Conservation (phyloP, 148 eudicot species). For the Fagopyrum esculentum region DNA sequence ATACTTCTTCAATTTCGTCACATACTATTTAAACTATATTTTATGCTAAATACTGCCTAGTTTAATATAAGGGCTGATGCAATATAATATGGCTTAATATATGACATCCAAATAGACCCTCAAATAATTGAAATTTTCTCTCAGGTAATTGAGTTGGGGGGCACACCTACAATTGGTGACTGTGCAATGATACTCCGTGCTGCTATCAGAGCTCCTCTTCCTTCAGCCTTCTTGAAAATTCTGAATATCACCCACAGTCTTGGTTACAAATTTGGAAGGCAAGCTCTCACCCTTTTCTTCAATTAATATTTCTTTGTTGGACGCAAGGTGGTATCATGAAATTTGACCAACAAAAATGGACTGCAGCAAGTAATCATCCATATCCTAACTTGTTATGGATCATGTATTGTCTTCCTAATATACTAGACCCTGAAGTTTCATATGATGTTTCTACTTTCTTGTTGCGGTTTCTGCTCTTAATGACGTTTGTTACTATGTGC, state of each 20-base stretch:
- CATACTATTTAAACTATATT: too few species aligned
- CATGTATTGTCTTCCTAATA: neutral
- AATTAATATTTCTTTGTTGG: neutral
- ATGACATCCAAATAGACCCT: too few species aligned
- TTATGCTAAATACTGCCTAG: too few species aligned
- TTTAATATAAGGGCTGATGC: too few species aligned
- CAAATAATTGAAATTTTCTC: conserved; percentile 3
- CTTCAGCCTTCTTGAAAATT: conserved; percentile 79
- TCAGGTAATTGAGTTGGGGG: conserved; percentile 94
- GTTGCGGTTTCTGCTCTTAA: neutral
- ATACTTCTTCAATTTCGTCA: too few species aligned
- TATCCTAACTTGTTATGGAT: neutral
- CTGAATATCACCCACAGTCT: conserved; percentile 76
- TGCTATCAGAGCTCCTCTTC: conserved; percentile 85
- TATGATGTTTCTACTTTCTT: neutral
- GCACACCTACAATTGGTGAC: conserved; percentile 91
- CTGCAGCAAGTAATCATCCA: neutral
- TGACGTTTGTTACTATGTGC: conserved; percentile 20
- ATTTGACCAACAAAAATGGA: neutral
- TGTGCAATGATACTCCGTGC: conserved; percentile 96
- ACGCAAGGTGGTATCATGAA: neutral
- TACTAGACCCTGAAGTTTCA: neutral
- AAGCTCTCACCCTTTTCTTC: conserved; percentile 18
- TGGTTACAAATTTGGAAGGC: conserved; percentile 89
- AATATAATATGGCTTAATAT: too few species aligned